Evolutionary conservation across 208 protist genomes (phyloP).

Genomic region (Borovskyia barvae): DNA sequence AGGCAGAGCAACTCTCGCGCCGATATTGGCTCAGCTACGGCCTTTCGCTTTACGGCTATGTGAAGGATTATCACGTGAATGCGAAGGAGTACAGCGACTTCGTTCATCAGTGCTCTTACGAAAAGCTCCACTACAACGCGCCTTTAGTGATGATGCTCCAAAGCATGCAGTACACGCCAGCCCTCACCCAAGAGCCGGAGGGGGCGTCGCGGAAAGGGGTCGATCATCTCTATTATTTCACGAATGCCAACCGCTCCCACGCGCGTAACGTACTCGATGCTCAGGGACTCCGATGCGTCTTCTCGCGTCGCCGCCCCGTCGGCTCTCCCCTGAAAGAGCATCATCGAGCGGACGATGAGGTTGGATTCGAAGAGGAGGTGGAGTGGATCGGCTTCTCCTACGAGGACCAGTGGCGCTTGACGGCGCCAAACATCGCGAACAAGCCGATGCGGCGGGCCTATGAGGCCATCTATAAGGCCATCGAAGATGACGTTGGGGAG

Average conservation of each 20-base stretch:
- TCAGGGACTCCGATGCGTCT: slow-evolving; percentile 49
- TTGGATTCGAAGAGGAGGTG: slow-evolving; percentile 30
- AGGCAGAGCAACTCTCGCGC: slow-evolving; percentile 29
- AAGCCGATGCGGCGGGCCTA: slow-evolving; percentile 69
- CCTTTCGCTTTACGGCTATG: slow-evolving; percentile 53
- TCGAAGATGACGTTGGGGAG: slow-evolving; percentile 25
- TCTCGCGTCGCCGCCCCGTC: slow-evolving; percentile 24
- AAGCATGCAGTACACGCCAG: slow-evolving; percentile 31
- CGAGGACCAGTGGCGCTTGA: slow-evolving; percentile 77
- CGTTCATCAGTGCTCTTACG: slow-evolving; percentile 69
- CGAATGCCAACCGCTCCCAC: slow-evolving; percentile 61
- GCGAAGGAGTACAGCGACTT: slow-evolving; percentile 60
- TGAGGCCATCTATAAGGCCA: slow-evolving; percentile 42
- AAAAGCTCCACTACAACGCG: slow-evolving; percentile 35
- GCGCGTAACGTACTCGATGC: slow-evolving; percentile 41
- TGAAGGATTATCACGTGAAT: slow-evolving; percentile 55
- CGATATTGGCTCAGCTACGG: slow-evolving; percentile 58
- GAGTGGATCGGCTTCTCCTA: slow-evolving; percentile 65
- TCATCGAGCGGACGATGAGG: slow-evolving; percentile 25
- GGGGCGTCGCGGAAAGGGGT: background rate
- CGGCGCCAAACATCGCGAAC: slow-evolving; percentile 52
- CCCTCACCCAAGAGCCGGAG: background rate
- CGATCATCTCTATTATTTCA: slow-evolving; percentile 74
- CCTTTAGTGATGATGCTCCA: slow-evolving; percentile 48
- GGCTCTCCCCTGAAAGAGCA: slow-evolving; percentile 26